Conservation (phyloP, 768 basidiomycete genomes). For the Kwoniella sp. region DNA sequence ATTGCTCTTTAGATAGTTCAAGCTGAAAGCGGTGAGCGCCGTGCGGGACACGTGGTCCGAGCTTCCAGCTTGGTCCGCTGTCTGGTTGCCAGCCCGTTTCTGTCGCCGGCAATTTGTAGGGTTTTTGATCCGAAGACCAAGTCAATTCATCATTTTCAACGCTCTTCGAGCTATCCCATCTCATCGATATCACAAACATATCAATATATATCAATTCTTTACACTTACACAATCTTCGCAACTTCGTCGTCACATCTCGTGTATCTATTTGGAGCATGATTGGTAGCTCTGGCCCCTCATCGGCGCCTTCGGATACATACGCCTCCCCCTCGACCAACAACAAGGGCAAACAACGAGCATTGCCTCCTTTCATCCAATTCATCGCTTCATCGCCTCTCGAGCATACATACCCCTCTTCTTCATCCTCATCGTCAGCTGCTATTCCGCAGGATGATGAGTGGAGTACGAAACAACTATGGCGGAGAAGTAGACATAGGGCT, state of each 20-base stretch:
- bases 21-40: no score
- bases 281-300: neutral
- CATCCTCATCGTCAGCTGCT: neutral
- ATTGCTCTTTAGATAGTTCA: no score
- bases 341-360: neutral
- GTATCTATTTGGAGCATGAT: neutral
- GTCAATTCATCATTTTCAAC: neutral
- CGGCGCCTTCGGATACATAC: neutral
- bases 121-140: neutral
- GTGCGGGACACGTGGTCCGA: no score
- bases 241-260: neutral
- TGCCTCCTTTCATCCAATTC: neutral
- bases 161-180: neutral
- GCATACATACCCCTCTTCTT: neutral
- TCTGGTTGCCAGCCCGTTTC: no score
- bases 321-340: neutral
- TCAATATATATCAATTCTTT: neutral
- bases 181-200: neutral
- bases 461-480: slow-evolving; percentile 37
- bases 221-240: neutral
- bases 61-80: no score
- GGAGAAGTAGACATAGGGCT: slow-evolving; percentile 49
- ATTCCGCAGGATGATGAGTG: slow-evolving; percentile 10
- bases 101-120: neutral
- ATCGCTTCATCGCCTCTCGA: neutral